phyloP scores from a whole-genome alignment of 2,329 filamentous ascomycete genomes.

The Dactylellina leptospora region DNA sequence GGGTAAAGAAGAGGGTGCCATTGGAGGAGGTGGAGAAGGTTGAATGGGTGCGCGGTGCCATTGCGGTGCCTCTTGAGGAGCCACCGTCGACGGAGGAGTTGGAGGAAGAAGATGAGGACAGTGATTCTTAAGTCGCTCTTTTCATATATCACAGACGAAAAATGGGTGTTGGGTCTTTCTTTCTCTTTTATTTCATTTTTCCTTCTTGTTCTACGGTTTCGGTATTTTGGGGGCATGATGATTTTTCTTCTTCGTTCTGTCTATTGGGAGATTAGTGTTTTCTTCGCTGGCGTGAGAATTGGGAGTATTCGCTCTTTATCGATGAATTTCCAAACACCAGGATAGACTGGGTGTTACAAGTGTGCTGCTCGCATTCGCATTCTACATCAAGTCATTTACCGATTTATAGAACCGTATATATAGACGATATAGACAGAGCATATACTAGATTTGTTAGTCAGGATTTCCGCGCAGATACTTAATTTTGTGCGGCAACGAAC shows the following conservation, averaged over 20 bases:
- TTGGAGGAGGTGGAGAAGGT: slow-evolving; percentile 76
- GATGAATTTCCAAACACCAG: no score
- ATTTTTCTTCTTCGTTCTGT: slow-evolving; percentile 3
- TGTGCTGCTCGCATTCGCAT: no score
- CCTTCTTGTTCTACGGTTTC: slow-evolving; percentile 5
- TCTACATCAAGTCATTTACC: no score
- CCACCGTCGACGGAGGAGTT: slow-evolving; percentile 50
- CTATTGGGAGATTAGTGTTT: slow-evolving; percentile 2
- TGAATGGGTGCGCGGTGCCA: slow-evolving; percentile 79
- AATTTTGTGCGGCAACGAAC: no score
- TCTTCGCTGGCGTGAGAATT: slow-evolving; percentile 40
- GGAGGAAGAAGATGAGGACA: slow-evolving; percentile 26
- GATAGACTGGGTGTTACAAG: no score
- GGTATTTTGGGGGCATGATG: neutral
- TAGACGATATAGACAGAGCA: no score
- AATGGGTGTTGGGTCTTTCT: neutral
- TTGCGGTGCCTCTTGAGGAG: slow-evolving; percentile 61
- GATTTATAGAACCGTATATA: no score
- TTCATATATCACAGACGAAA: neutral
- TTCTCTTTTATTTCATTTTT: neutral
- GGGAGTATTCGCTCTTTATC: slow-evolving; percentile 27
- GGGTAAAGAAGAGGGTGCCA: slow-evolving; percentile 79
- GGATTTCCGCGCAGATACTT: no score
- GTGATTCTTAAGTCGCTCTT: slow-evolving; percentile 28
- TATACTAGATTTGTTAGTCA: no score